These are phyloP conservation scores for Magnaporthiopsis rhizophila DNA, from an alignment of 2,329 filamentous ascomycete species.

Conservation along the genomic window DNA sequence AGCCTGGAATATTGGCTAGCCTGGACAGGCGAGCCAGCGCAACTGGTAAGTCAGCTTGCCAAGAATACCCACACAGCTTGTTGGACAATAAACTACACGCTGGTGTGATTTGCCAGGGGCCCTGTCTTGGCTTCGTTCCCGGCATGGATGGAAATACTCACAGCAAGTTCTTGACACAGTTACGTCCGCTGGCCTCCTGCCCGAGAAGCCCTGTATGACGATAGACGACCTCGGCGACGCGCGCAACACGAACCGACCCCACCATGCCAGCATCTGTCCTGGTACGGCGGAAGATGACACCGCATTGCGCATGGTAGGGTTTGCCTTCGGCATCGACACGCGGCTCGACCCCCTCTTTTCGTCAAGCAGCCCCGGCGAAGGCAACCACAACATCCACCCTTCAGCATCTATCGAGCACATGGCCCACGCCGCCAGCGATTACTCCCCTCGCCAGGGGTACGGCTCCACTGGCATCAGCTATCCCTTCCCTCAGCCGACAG, in stretches of 20 bases:
- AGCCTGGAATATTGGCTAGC: background rate
- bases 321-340: constrained; percentile 28
- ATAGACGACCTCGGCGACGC: background rate
- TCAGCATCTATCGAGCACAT: background rate
- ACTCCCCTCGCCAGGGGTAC: background rate
- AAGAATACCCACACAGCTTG: background rate
- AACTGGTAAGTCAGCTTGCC: background rate
- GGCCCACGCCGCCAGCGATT: background rate
- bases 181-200: background rate
- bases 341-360: constrained; percentile 2
- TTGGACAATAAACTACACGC: background rate
- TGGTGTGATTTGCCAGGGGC: background rate
- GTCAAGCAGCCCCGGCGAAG: background rate
- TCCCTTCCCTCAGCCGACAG: background rate
- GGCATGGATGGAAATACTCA: background rate
- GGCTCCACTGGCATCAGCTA: background rate
- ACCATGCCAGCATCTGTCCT: constrained; percentile 9
- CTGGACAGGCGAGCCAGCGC: background rate
- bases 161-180: background rate
- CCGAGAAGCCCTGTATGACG: background rate
- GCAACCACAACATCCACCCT: background rate
- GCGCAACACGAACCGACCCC: background rate
- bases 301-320: constrained; percentile 23
- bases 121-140: background rate
- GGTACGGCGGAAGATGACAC: constrained; percentile 5